Base-by-base conservation (phyloP, 2,329 filamentous ascomycete genomes). In the Stagonosporopsis chrysanthemi region DNA sequence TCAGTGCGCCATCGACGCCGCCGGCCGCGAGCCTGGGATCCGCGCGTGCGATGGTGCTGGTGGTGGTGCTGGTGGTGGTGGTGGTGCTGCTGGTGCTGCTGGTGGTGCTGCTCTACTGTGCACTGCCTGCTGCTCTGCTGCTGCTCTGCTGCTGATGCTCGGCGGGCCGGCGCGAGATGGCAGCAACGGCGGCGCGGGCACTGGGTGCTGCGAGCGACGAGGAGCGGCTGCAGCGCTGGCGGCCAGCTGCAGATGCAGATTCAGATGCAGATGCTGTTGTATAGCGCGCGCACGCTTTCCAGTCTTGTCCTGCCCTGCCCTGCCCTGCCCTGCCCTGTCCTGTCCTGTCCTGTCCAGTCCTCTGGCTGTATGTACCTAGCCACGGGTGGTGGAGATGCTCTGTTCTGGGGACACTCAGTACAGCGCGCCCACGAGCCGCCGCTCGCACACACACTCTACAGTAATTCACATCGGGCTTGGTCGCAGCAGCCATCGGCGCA, bases 371-470 rank as follows among this genome's bases (percentile, higher is more conserved):
- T 56, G 65, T 68, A 56, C 62, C 67, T 72, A 68, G 65, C 62
- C 62, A 66, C 70, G 71, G 69, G 65, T 67, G 66, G 66, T 73
- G 71, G 71, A 71, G 68, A 75, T n/a, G n/a, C n/a, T n/a, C n/a
- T 72, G 62, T 64, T 67, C 69, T 71, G 69, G 70, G 71, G 69
- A 63, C 52, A 59, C 66, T 66, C 45, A 48, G 55, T 59, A 58
- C 51, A 56, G 52, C 63, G 58, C 65, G 60, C 64, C 67, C 67
- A 70, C 71, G 63, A 64, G 62, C 66, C 69, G 67, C 66, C 66
- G 67, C 70, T 69, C 65, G 65, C n/a, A n/a, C 69, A 70, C 65
- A 72, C 71, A 73, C 72, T 74, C 73, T 73, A 73, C n/a, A n/a
- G n/a, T n/a, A 70, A 71, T 60, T 71, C 69, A 63, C 65, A 68